These are phyloP conservation scores for Globisporangium abappressorium DNA, from an alignment of 352 stramenopile genomes.

Conservation along the genomic window DNA sequence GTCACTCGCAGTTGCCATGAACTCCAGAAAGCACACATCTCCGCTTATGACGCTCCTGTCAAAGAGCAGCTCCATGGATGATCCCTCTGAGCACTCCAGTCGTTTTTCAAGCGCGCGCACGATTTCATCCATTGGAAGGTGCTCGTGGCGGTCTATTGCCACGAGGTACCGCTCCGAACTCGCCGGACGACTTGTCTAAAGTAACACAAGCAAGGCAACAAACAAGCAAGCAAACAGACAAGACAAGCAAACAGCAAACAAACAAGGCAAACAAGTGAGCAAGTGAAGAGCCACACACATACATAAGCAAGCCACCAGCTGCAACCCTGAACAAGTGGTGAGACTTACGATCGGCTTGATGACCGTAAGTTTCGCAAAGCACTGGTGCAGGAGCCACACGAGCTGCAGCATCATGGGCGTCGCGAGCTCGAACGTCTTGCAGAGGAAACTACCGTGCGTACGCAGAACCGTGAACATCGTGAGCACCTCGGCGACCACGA, in stretches of 20 bases:
- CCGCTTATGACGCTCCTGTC: conserved; percentile 18
- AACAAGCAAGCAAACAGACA: not conserved
- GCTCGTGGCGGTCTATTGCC: conserved; percentile 23
- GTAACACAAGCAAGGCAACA: not conserved
- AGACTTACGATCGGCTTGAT: conserved; percentile 62
- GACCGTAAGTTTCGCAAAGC: conserved; percentile 58
- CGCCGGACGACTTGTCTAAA: conserved; percentile 70
- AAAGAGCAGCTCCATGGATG: conserved; percentile 11
- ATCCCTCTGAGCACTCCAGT: conserved; percentile 8
- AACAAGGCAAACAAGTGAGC: not conserved
- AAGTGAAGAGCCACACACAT: not conserved
- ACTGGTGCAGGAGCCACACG: conserved; percentile 58
- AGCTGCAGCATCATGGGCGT: conserved; percentile 60
- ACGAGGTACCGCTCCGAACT: conserved; percentile 81
- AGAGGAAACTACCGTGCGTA: conserved; percentile 55
- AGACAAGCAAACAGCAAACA: not conserved
- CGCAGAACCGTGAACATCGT: conserved; percentile 56
- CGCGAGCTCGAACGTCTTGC: conserved; percentile 79
- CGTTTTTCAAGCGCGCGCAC: conserved; percentile 24
- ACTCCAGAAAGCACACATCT: conserved; percentile 41
- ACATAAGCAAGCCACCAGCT: not conserved
- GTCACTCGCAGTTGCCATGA: conserved; percentile 33
- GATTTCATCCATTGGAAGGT: conserved; percentile 22
- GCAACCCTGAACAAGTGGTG: not conserved
- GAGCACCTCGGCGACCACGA: conserved; percentile 59